Base-by-base conservation (phyloP, 306 rosid genomes). In the Arachis hypogaea region DNA sequence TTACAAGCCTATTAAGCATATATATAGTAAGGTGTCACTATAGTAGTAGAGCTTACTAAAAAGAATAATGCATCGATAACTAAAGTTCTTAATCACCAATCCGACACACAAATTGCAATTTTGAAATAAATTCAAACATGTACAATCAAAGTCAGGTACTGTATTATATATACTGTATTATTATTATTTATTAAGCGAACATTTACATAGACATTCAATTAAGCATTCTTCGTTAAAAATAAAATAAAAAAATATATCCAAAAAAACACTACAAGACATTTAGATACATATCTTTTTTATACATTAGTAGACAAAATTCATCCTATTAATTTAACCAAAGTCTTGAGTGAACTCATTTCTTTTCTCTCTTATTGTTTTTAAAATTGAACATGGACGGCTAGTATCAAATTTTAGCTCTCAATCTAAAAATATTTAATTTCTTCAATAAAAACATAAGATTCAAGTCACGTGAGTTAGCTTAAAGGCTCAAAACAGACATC, bases 101-200 rank as follows among this genome's bases (percentile, higher is more conserved):
- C 14, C n/a, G 47, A 50, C 72, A 49, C 7, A 12, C 42, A 67
- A 30, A 44, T 67, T 30, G 44, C 44, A 66, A 47, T 30, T 57
- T 1, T 29, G 30, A 66, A 47, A 49, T 9, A 64, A 2, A 3
- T 45, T 40, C 56, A 44, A 45, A 45, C 2, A 14, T 30, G 38
- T 30, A 67, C 30, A 7, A 11, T 47, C 59, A 44, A 47, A 66
- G 44, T 18, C 5, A 47, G 12, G 11, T 7, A 30, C 52, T 63
- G 3, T 36, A 5, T 44, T 64, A 43, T 22, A 22, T 22, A 22
- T 22, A 22, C 28, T 22, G 28, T 1, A 22, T 22, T 22, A 22
- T 22, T 22, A 22, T 22, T 22, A 22, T 22, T 22, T 22, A 1
- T 22, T 22, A 22, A 22, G 28, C 28, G 28, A 22, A 22, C 1